phyloP scores from a whole-genome alignment of 2,329 filamentous ascomycete genomes.

The Achaetomium macrosporum region DNA sequence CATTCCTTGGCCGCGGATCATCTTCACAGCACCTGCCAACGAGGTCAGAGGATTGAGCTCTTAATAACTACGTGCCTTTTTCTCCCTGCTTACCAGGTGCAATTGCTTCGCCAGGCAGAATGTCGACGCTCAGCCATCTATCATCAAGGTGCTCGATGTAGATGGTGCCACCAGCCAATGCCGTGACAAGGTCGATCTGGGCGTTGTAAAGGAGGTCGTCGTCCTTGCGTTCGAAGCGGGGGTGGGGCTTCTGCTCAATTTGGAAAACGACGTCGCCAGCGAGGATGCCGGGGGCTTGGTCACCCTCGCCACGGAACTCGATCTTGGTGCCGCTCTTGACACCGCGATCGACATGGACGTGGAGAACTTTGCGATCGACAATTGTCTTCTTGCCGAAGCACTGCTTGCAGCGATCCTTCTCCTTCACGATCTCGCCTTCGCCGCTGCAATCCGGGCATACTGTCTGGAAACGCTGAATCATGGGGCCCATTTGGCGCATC shows the following conservation, averaged over 20 bases:
- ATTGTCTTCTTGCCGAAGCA: constrained; percentile 97
- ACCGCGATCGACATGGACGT: constrained; percentile 94
- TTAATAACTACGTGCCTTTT: background rate
- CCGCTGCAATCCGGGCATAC: constrained; percentile 98
- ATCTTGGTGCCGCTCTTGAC: constrained; percentile 93
- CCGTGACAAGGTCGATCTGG: constrained; percentile 92
- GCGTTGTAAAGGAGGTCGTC: constrained; percentile 94
- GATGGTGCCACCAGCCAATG: constrained; percentile 83
- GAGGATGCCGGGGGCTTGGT: constrained; percentile 87
- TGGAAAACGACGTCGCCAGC: constrained; percentile 97
- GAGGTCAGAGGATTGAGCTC: background rate
- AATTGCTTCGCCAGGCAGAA: constrained; percentile 91
- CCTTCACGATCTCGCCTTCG: constrained; percentile 92
- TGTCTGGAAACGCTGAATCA: constrained; percentile 99
- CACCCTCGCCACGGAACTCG: constrained; percentile 93
- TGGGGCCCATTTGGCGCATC: constrained; percentile 99
- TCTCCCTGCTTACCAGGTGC: constrained; percentile 67
- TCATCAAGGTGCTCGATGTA: constrained; percentile 96
- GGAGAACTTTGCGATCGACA: constrained; percentile 94
- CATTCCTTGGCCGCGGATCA: constrained; percentile 96
- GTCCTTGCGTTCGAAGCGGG: constrained; percentile 90
- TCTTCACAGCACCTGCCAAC: constrained; percentile 72
- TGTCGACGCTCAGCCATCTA: constrained; percentile 89
- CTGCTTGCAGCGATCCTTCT: constrained; percentile 95
- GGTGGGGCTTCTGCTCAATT: constrained; percentile 98